phyloP scores from a whole-genome alignment of 2,329 filamentous ascomycete genomes.

The Lasiodiplodia sp. region DNA sequence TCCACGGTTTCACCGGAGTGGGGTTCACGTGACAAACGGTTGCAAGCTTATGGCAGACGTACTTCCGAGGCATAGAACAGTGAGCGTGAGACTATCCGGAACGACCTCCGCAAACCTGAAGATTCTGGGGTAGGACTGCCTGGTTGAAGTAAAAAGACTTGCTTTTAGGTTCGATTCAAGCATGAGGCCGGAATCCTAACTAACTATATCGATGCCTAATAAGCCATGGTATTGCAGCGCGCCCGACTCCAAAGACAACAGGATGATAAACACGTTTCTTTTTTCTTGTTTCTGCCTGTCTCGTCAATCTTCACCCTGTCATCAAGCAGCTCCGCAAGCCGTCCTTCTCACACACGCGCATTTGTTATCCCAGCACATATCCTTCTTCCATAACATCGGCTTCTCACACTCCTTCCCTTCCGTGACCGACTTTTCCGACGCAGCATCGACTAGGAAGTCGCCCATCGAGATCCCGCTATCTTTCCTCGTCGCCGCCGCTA shows the following conservation, averaged over 20 bases:
- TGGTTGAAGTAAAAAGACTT: neutral
- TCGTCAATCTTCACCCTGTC: neutral
- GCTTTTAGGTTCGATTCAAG: neutral
- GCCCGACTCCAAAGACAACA: neutral
- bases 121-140: neutral
- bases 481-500: slow-evolving; percentile 33
- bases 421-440: neutral
- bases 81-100: neutral
- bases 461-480: slow-evolving; percentile 20
- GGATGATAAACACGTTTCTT: neutral
- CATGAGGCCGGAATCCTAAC: neutral
- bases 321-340: neutral
- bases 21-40: neutral
- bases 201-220: neutral
- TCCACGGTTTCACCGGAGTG: neutral
- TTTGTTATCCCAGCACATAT: neutral
- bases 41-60: neutral
- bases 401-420: neutral
- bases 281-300: neutral
- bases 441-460: neutral
- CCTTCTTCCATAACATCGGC: slow-evolving; percentile 12
- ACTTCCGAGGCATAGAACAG: neutral
- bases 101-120: neutral
- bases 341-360: slow-evolving; percentile 11
- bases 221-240: neutral